Conservation (phyloP, 331 rosid species). For the Malus hybrid region DNA sequence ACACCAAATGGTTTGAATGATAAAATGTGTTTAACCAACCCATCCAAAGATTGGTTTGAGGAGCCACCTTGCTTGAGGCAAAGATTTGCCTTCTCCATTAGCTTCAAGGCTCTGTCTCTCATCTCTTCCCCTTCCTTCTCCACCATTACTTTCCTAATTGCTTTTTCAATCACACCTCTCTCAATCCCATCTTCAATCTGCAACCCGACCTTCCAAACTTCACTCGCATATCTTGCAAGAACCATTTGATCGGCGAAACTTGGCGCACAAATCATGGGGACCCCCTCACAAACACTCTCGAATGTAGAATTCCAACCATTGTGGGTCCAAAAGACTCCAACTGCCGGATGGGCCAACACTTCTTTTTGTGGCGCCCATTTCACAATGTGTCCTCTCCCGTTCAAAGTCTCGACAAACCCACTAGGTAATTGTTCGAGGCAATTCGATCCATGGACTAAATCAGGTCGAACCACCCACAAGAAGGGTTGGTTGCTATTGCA, state of each 20-base stretch:
- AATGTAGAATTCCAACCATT: no score
- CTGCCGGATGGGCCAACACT: no score
- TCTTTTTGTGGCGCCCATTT: slow-evolving; percentile 9
- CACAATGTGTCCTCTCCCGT: slow-evolving; percentile 19
- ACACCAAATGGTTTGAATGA: no score
- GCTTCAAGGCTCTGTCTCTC: slow-evolving; percentile 8
- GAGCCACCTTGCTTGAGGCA: slow-evolving; percentile 27
- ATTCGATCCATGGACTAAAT: slow-evolving; percentile 6
- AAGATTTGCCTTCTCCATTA: slow-evolving; percentile 20
- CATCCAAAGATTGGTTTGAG: slow-evolving; percentile 17
- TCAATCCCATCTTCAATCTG: slow-evolving; percentile 24
- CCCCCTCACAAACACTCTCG: no score
- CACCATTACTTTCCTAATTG: slow-evolving; percentile 18
- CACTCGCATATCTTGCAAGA: slow-evolving; percentile 31
- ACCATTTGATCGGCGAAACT: no score
- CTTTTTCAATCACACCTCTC: neutral
- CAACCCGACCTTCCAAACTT: slow-evolving; percentile 42
- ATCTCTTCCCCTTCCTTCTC: slow-evolving; percentile 28
- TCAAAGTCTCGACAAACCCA: slow-evolving; percentile 21
- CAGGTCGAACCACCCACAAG: slow-evolving; percentile 39
- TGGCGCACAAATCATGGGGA: no score
- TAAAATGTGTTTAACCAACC: slow-evolving; percentile 7
- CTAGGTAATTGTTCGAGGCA: slow-evolving; percentile 27
- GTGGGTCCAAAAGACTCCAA: no score
- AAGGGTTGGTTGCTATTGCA: slow-evolving; percentile 25